Evolutionary conservation across 257 asterid species (phyloP).

Genomic region (Striga asiatica): DNA sequence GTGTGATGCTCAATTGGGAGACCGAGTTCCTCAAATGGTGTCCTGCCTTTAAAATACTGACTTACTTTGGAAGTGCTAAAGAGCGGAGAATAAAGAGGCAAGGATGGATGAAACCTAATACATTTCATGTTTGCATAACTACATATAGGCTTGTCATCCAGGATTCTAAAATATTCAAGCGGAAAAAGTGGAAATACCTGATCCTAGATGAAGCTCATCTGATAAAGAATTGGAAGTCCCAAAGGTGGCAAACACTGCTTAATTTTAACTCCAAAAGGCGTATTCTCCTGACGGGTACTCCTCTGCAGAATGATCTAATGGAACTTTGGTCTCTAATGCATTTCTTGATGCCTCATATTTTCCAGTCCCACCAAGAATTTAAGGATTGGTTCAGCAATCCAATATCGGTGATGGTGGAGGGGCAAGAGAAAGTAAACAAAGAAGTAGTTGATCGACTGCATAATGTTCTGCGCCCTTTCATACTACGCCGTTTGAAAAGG

Average conservation of each 20-base stretch:
- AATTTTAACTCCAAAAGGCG: conserved; percentile 98
- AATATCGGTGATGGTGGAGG: conserved; percentile 96
- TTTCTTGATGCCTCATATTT: conserved; percentile 98
- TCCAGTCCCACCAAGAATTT: conserved; percentile 98
- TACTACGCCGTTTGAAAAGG: conserved; percentile 92
- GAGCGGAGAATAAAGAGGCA: conserved; percentile 91
- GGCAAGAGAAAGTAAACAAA: conserved; percentile 92
- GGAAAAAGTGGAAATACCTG: conserved; percentile 97
- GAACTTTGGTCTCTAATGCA: conserved; percentile 99
- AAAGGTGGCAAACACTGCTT: conserved; percentile 97
- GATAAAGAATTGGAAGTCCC: conserved; percentile 98
- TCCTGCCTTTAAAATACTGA: conserved; percentile 96
- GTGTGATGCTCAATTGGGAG: conserved; percentile 95
- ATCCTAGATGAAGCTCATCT: conserved; percentile 98
- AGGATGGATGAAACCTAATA: conserved; percentile 96
- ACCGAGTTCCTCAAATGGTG: conserved; percentile 89
- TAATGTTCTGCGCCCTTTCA: conserved; percentile 96
- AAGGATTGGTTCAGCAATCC: conserved; percentile 99
- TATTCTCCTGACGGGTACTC: conserved; percentile 94
- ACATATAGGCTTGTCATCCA: conserved; percentile 97
- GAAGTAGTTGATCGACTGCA: conserved; percentile 97
- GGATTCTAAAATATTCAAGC: conserved; percentile 90
- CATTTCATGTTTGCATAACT: conserved; percentile 90
- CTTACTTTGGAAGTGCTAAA: conserved; percentile 98
- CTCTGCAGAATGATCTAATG: conserved; percentile 97